A percentile compares a stretch with the other conserved stretches of the same genome.
Evolutionary conservation across 179 eudicot species (phyloP).

Genomic region (Beta lomatogona): DNA sequence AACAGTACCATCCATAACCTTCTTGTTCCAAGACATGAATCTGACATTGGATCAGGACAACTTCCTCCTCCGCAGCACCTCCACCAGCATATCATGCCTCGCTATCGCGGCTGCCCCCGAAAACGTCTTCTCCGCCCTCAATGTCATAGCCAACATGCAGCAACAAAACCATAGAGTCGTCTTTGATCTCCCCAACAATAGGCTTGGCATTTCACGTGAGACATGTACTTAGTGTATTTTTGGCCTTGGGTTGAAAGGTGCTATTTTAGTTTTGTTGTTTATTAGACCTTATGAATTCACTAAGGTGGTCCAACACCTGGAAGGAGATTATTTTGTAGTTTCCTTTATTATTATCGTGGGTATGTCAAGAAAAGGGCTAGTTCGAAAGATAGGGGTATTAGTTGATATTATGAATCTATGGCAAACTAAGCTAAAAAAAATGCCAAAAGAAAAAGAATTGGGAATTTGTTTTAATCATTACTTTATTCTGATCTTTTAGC

Average conservation of each 20-base stretch:
- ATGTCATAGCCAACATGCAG: slow-evolving; percentile 79
- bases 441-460: too few relatives aligned
- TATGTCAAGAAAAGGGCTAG: too few relatives aligned
- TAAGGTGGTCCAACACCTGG: neutral
- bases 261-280: neutral
- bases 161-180: slow-evolving; percentile 64
- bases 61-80: slow-evolving; percentile 59
- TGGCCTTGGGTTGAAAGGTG: neutral
- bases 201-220: slow-evolving; percentile 60
- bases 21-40: slow-evolving; percentile 67
- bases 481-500: too few relatives aligned
- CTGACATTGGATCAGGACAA: slow-evolving; percentile 64
- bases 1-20: slow-evolving; percentile 59
- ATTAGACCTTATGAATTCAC: neutral
- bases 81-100: slow-evolving; percentile 56
- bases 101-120: slow-evolving; percentile 71
- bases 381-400: too few relatives aligned
- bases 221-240: slow-evolving; percentile 36
- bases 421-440: too few relatives aligned
- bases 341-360: too few relatives aligned
- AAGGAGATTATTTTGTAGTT: neutral
- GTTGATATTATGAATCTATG: too few relatives aligned
- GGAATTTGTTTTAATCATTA: too few relatives aligned
- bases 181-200: slow-evolving; percentile 56
- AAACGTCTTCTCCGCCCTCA: slow-evolving; percentile 56